Evolutionary conservation across 2,329 filamentous ascomycete species (phyloP).

Genomic region (Cordyceps javanica): DNA sequence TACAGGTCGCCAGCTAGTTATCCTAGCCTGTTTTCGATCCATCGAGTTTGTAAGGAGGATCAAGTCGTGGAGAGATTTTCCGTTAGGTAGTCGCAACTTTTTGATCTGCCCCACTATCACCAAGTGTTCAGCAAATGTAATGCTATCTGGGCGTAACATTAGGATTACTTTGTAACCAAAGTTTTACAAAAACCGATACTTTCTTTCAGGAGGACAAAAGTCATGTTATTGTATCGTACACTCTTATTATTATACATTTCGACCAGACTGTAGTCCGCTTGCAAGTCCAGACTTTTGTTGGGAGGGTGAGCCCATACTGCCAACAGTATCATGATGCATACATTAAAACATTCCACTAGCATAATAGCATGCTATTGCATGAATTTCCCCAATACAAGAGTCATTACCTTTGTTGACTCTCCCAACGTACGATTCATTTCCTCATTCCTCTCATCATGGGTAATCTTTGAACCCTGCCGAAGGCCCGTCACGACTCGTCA

Average conservation of each 20-base stretch:
- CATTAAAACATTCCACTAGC: background rate
- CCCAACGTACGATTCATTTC: background rate
- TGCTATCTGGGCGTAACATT: no score
- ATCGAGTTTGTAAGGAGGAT: background rate
- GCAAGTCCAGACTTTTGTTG: background rate
- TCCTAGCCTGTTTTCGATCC: background rate
- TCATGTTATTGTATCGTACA: background rate
- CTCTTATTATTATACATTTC: background rate
- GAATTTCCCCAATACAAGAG: background rate
- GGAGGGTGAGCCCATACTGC: background rate
- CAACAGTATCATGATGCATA: background rate
- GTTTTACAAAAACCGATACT: background rate
- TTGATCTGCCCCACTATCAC: conserved; percentile 2
- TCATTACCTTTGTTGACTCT: no score
- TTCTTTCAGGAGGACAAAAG: background rate
- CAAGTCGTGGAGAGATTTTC: background rate
- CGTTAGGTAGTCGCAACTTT: background rate
- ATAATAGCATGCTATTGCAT: background rate
- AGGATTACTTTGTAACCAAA: no score
- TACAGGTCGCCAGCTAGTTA: background rate
- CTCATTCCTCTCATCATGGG: background rate
- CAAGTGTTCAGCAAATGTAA: no score
- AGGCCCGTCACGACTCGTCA: conserved; percentile 39
- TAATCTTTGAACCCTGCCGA: conserved; percentile 45
- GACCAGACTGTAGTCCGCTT: background rate